Base-by-base conservation (phyloP, 345 rosid species). In the Mercurialis annua region DNA sequence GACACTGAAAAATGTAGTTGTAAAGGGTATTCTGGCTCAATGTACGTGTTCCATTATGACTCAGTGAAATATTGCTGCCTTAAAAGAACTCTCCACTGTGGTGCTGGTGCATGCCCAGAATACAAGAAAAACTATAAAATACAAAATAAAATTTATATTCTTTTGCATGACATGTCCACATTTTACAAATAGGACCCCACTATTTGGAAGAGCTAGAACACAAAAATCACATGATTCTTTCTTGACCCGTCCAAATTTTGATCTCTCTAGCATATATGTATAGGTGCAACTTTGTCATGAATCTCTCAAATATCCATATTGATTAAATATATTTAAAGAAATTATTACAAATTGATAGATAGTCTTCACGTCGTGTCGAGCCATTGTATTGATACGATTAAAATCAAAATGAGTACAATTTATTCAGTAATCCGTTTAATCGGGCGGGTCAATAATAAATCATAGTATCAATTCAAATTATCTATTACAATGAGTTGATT, bases 131-230 rank as follows among this genome's bases (percentile, higher is more conserved):
- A 40, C n/a, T 7, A 40, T 40, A 40, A 40, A 40, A 40, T 4
- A 40, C 4, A 40, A 40, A 40, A 40, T 40, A 43, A 44, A 23
- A 11, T 49, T 49, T 67, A 68, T 68, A 53, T 46, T 66, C 17
- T 58, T 38, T 44, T 44, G 30, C n/a, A 54, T 30, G 36, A 16
- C 31, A 47, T 55, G 59, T 68, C 61, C 46, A 53, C 54, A 65
- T 64, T 64, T 70, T 33, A 59, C 34, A 62, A 48, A 52, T 65
- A 72, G 42, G 73, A 70, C 68, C 75, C 78, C 78, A 75, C 49
- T 38, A 20, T 7, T n/a, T 30, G 44, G 48, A 59, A 53, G 44
- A 40, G 24, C 34, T 36, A 70, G 43, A 53, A 47, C 78, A 58
- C 59, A 64, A 48, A 54, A 52, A 59, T 70, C 71, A 73, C 76